These are phyloP conservation scores for Penicillium chermesinum DNA, from an alignment of 495 filamentous ascomycete genomes.

Conservation along the genomic window DNA sequence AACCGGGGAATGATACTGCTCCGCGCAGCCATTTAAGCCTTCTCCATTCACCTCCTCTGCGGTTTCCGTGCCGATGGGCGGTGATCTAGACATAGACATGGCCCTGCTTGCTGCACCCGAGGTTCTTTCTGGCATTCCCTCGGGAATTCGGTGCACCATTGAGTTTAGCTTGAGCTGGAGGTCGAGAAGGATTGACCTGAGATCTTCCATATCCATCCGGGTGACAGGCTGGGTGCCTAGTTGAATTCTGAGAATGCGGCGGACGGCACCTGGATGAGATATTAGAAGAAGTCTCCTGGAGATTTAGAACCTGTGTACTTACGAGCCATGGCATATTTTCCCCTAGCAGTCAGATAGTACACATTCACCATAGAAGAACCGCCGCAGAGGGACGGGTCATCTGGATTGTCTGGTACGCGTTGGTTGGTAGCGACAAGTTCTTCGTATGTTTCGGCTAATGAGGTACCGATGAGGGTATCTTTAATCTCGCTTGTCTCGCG, in stretches of 20 bases:
- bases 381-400: slow-evolving; percentile 41
- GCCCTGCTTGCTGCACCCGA: slow-evolving; percentile 18
- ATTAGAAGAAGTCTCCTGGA: slow-evolving; percentile 8
- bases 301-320: slow-evolving; percentile 9
- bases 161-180: slow-evolving; percentile 43
- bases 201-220: slow-evolving; percentile 42
- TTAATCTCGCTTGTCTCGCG: slow-evolving; percentile 43
- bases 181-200: slow-evolving; percentile 39
- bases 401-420: slow-evolving; percentile 37
- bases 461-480: slow-evolving; percentile 38
- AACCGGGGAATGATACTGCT: slow-evolving; percentile 43
- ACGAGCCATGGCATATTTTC: slow-evolving; percentile 47
- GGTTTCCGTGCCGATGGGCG: slow-evolving; percentile 20
- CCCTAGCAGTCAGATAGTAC: slow-evolving; percentile 41
- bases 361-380: slow-evolving; percentile 46
- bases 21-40: slow-evolving; percentile 31
- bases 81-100: slow-evolving; percentile 29
- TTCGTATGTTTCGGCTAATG: slow-evolving; percentile 36
- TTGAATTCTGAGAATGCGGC: slow-evolving; percentile 43
- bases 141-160: slow-evolving; percentile 39
- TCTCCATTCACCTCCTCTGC: slow-evolving; percentile 33
- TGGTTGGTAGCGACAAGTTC: slow-evolving; percentile 27
- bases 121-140: slow-evolving; percentile 10
- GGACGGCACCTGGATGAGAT: slow-evolving; percentile 33
- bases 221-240: slow-evolving; percentile 42